phyloP scores from a whole-genome alignment of 129 eudicot genomes.

The Flaveria ramosissima region DNA sequence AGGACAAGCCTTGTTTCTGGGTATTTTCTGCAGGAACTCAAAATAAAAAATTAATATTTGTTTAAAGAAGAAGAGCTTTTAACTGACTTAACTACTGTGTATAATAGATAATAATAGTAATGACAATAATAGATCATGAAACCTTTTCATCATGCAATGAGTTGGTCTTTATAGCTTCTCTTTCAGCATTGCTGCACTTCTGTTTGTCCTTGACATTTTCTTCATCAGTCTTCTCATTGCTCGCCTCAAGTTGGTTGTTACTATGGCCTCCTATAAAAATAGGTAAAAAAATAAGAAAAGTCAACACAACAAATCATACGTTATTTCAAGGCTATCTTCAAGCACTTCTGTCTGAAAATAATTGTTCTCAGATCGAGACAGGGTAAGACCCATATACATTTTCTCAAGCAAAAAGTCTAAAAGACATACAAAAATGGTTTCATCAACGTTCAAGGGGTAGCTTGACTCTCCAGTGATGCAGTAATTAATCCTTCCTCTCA shows the following conservation, averaged over 20 bases:
- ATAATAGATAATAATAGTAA: neutral
- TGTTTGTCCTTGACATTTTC: conserved; percentile 28
- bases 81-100: neutral
- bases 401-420: neutral
- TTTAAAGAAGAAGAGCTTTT: neutral
- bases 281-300: conserved; percentile 4
- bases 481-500: neutral
- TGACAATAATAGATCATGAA: neutral
- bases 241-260: conserved; percentile 40
- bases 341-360: neutral
- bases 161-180: conserved; percentile 30
- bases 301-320: neutral
- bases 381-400: conserved; percentile 2
- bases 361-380: neutral
- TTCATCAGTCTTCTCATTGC: conserved; percentile 30
- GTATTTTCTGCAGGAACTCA: conserved; percentile 50
- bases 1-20: conserved; percentile 84
- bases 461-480: neutral
- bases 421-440: neutral
- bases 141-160: conserved; percentile 64
- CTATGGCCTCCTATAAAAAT: conserved; percentile 36
- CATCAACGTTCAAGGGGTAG: neutral
- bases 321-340: conserved; percentile 1
- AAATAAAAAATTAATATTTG: neutral
- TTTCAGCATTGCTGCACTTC: conserved; percentile 38